A percentile compares a stretch with the other conserved stretches of the same genome.
phyloP scores from a whole-genome alignment of 495 filamentous ascomycete species.

The Diplogelasinospora grovesii region DNA sequence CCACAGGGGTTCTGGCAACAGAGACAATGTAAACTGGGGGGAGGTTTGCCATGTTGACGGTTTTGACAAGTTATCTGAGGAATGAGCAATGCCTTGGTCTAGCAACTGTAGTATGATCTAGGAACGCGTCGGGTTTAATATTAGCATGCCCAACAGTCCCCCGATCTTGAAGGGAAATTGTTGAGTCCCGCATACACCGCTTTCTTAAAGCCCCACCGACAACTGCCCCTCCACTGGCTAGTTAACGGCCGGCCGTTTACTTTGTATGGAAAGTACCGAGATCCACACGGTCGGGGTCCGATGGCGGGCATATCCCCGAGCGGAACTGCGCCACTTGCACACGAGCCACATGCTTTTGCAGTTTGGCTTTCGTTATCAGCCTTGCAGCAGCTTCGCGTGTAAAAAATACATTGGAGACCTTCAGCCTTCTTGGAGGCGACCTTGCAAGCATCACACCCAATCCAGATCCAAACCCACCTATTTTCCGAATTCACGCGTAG shows the following conservation, averaged over 20 bases:
- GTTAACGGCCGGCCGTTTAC: no score
- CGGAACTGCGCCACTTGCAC: not conserved
- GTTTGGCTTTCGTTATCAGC: not conserved
- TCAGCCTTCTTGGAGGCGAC: not conserved
- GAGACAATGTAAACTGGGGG: conserved; percentile 95
- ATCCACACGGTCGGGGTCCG: not conserved
- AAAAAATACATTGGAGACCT: not conserved
- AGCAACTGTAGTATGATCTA: not conserved
- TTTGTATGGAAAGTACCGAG: no score
- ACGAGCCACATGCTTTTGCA: not conserved
- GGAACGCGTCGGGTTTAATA: not conserved
- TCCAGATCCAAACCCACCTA: not conserved
- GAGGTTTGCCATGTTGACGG: conserved; percentile 33
- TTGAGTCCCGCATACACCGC: conserved; percentile 1
- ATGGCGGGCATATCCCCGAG: not conserved
- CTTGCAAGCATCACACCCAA: not conserved
- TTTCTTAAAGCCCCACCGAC: not conserved
- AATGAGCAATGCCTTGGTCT: not conserved
- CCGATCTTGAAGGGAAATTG: not conserved
- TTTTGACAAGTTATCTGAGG: not conserved
- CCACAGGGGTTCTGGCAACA: conserved; percentile 80
- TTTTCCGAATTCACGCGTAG: not conserved
- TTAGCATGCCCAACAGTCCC: not conserved
- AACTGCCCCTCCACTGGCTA: not conserved
- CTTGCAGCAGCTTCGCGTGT: not conserved